Evolutionary conservation across 169 alveolate species (phyloP), one percentile per base, ranked within the genome.

Genomic region (Eimeria necatrix): DNA sequence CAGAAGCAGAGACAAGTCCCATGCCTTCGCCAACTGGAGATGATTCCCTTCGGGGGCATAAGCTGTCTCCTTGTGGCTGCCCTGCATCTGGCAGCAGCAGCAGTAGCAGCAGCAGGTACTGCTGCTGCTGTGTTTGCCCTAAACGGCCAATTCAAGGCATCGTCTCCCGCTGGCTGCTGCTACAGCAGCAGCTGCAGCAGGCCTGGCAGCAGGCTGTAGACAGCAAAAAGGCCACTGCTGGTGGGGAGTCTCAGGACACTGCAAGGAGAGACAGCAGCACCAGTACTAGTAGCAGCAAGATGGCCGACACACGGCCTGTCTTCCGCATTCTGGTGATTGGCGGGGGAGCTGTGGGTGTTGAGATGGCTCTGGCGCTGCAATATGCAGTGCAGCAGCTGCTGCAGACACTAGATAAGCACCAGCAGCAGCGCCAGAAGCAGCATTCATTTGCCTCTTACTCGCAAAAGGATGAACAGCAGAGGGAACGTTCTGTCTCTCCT

Each of bases 331-430:
- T 61, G 24, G 46, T 91, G 24, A 87, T 91, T 4, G 95, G 95
- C n/a, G 95, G 85, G 2, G 95, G 95, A 0, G 91, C 95, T 3
- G 95, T 48, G 32, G 91, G 93, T 8, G 92, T 92, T n/a, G 95
- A 92, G 86, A 48, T 92, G 80, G 68, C 80, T 14, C 76, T 92
- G 22, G 85, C 91, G n/a, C 26, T 80, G 91, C 91, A 80, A n/a
- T 26, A 20, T 26, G 94, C 89, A 3, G 88, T 89, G 88, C 84
- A 89, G 80, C 59, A 51, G 88, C 78, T 70, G 78, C 88, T 89
- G 60, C 68, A 22, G 60, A 48, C 70, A 6, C 20, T 41, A 26
- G 26, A 89, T 9, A 10, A 46, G 59, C 83, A 87, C 85, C 91
- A 22, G 53, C 91, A 53, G 91, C 74, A 20, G 91, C 91, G n/a